phyloP scores from a whole-genome alignment of 345 rosid species.

The Gynandropsis gynandra region DNA sequence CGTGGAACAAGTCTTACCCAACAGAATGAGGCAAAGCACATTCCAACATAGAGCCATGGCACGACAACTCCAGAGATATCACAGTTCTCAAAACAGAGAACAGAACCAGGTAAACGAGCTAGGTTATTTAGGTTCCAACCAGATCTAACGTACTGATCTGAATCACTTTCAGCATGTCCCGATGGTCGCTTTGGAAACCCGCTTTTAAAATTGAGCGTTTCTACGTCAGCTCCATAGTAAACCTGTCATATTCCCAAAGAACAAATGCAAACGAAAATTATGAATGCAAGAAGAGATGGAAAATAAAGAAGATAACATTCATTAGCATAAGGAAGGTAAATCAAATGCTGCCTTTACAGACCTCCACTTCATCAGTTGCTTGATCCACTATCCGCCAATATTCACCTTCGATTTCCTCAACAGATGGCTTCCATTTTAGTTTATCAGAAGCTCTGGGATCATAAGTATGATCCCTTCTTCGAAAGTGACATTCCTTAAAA shows the following conservation, averaged over 20 bases:
- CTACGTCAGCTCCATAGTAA: conserved; percentile 94
- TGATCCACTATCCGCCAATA: conserved; percentile 95
- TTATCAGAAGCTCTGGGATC: conserved; percentile 29
- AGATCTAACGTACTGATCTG: conserved; percentile 49
- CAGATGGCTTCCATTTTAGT: conserved; percentile 51
- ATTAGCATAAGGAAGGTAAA: neutral
- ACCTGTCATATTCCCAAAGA: conserved; percentile 42
- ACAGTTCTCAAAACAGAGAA: conserved; percentile 75
- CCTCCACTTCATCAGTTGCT: conserved; percentile 92
- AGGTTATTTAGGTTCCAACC: conserved; percentile 95
- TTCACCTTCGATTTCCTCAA: conserved; percentile 87
- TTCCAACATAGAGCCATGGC: conserved; percentile 97
- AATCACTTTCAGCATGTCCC: conserved; percentile 29
- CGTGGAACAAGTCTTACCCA: conserved; percentile 50
- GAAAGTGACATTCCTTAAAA: conserved; percentile 66
- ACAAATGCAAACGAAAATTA: conserved; percentile 5
- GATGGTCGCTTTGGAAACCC: conserved; percentile 75
- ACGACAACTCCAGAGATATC: conserved; percentile 96
- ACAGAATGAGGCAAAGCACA: conserved; percentile 98
- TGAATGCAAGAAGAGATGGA: conserved; percentile 9
- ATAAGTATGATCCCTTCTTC: conserved; percentile 29
- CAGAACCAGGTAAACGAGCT: conserved; percentile 89
- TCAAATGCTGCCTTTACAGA: conserved; percentile 24
- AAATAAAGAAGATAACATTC: conserved; percentile 10
- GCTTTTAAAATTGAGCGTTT: conserved; percentile 84